Conservation (phyloP, 805 yeast genomes). For the Grigorovia yakushimaensis region DNA sequence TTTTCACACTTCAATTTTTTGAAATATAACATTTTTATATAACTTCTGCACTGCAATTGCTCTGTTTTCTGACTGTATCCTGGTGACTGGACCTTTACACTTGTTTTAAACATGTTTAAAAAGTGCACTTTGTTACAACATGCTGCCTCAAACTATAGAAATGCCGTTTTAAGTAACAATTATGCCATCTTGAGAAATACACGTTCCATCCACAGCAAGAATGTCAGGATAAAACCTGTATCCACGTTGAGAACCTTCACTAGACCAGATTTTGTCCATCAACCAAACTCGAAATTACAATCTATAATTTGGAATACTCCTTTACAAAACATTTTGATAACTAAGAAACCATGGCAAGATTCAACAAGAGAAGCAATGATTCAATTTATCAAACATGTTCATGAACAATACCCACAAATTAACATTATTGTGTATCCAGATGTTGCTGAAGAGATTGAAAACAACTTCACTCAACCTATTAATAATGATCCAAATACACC, state of each 20-base stretch:
- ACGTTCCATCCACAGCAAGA: neutral
- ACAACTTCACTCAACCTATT: slow-evolving; percentile 18
- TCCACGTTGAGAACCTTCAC: slow-evolving; percentile 23
- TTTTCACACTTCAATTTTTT: too few relatives aligned
- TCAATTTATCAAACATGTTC: slow-evolving; percentile 51
- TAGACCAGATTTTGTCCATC: slow-evolving; percentile 43
- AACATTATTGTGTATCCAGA: slow-evolving; percentile 72
- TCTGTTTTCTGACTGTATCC: too few relatives aligned
- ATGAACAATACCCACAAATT: slow-evolving; percentile 53
- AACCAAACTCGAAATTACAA: slow-evolving; percentile 52
- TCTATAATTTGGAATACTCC: slow-evolving; percentile 63
- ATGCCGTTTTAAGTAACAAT: too few relatives aligned
- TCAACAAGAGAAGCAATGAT: slow-evolving; percentile 58
- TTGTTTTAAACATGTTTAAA: neutral
- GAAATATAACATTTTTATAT: too few relatives aligned
- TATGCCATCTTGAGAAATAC: neutral
- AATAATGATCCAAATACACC: slow-evolving; percentile 25
- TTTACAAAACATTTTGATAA: slow-evolving; percentile 63
- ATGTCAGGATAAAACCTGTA: slow-evolving; percentile 22
- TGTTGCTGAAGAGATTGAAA: slow-evolving; percentile 57
- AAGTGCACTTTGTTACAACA: neutral
- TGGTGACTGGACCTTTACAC: too few relatives aligned
- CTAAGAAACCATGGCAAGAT: slow-evolving; percentile 75
- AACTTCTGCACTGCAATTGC: too few relatives aligned
- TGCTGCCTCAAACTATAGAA: neutral